A percentile compares a stretch with the other conserved stretches of the same genome.
These are phyloP conservation scores for Pichia rugopelliculosa DNA, from an alignment of 805 yeast genomes.

Conservation along the genomic window DNA sequence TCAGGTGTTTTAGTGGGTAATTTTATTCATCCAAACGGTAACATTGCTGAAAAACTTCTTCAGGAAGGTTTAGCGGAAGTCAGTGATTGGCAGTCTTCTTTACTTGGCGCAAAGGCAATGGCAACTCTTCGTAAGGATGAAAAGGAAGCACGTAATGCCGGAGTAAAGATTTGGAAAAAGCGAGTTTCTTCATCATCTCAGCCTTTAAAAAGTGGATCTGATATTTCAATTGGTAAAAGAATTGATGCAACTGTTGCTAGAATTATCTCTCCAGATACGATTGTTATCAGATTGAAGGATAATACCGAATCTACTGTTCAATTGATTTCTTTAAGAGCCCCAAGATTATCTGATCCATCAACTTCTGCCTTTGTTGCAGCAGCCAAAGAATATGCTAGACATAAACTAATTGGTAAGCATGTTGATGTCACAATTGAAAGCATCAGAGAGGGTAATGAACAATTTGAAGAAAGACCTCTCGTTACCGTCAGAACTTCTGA, in stretches of 20 bases:
- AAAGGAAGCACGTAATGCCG: conserved; percentile 47
- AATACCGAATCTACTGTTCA: conserved; percentile 60
- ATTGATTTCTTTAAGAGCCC: conserved; percentile 69
- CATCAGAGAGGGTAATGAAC: conserved; percentile 51
- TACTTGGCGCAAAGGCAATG: conserved; percentile 64
- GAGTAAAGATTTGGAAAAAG: conserved; percentile 50
- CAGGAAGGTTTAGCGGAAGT: conserved; percentile 67
- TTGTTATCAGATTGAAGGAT: conserved; percentile 43
- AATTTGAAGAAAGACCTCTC: conserved; percentile 57
- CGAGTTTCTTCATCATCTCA: conserved; percentile 15
- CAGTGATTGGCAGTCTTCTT: conserved; percentile 70
- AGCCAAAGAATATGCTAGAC: conserved; percentile 72
- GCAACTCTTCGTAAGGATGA: conserved; percentile 55
- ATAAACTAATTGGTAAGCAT: conserved; percentile 60
- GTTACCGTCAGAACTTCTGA: conserved; percentile 48
- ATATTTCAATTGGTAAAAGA: conserved; percentile 37
- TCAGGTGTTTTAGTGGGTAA: conserved; percentile 54
- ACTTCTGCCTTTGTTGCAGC: conserved; percentile 49
- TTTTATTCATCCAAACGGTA: conserved; percentile 68
- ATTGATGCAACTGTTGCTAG: conserved; percentile 50
- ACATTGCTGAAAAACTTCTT: conserved; percentile 60
- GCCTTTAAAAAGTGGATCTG: conserved; percentile 21
- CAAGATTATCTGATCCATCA: conserved; percentile 54
- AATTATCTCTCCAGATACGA: conserved; percentile 63
- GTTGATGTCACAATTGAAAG: conserved; percentile 60